These are phyloP conservation scores for Cryptosporidium meleagridis DNA, from an alignment of 169 alveolate genomes.

Conservation along the genomic window DNA sequence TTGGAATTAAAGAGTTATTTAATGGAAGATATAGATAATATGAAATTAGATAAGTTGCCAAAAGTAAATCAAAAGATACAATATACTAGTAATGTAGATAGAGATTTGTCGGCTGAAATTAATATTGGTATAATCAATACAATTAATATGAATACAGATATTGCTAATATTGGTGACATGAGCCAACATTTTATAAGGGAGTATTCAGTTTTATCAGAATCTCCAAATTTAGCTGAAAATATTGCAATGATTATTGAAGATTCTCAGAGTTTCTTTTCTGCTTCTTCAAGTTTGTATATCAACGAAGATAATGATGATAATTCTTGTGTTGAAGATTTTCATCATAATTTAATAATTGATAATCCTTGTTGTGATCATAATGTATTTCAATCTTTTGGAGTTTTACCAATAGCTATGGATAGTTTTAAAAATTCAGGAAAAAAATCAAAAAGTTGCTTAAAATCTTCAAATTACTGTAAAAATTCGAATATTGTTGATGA, in stretches of 20 bases:
- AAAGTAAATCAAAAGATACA: not conserved
- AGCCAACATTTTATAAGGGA: slow-evolving; percentile 61
- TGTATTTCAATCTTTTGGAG: slow-evolving; percentile 48
- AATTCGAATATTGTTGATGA: not conserved
- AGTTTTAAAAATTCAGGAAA: not conserved
- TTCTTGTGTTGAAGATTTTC: not conserved
- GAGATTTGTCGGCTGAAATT: slow-evolving; percentile 5
- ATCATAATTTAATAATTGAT: slow-evolving; percentile 5
- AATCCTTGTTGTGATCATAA: slow-evolving; percentile 34
- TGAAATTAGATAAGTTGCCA: too few species aligned
- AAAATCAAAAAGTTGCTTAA: not conserved
- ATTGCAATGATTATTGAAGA: slow-evolving; percentile 5
- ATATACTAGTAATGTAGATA: not conserved
- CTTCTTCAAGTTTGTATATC: slow-evolving; percentile 9
- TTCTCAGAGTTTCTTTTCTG: slow-evolving; percentile 22
- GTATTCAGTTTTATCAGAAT: slow-evolving; percentile 37
- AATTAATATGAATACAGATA: slow-evolving; percentile 58
- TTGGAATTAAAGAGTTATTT: not conserved
- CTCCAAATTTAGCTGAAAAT: slow-evolving; percentile 25
- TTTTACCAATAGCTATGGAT: slow-evolving; percentile 34
- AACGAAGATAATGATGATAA: not conserved
- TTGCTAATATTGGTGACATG: slow-evolving; percentile 40
- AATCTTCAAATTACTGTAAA: not conserved
- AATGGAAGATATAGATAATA: not conserved
- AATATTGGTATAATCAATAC: slow-evolving; percentile 43